Conservation (phyloP, 1,284 basidiomycete species). For the Cutaneotrichosporon spelunceum region DNA sequence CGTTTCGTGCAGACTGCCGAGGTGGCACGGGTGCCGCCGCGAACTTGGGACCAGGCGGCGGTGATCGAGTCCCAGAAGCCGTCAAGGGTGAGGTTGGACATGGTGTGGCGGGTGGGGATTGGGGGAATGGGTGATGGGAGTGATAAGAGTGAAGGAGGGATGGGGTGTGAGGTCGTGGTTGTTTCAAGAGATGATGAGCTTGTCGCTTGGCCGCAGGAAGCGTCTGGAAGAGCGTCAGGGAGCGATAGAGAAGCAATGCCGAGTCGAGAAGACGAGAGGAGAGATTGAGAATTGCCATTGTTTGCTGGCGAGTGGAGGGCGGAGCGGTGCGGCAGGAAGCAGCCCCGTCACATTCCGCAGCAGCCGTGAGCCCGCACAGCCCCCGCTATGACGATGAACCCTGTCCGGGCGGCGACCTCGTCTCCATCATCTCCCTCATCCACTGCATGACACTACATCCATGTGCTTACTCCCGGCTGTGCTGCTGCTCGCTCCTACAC, state of each 20-base stretch:
- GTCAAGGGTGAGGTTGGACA: background rate
- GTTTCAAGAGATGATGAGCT: no score
- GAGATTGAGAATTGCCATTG: background rate
- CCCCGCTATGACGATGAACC: background rate
- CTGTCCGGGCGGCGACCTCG: background rate
- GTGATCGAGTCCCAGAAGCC: background rate
- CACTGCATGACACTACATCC: background rate
- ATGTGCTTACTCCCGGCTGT: no score
- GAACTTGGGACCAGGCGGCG: background rate
- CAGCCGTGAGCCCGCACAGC: background rate
- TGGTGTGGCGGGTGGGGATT: conserved; percentile 3
- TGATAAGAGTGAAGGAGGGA: conserved; percentile 3
- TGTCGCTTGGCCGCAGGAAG: no score
- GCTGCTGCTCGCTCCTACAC: no score
- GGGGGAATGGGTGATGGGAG: no score
- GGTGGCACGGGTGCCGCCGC: background rate
- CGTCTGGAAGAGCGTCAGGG: no score
- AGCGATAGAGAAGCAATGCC: no score
- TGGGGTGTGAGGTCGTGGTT: conserved; percentile 15
- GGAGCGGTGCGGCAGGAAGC: background rate
- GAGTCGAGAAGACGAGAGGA: no score
- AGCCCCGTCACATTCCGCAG: background rate
- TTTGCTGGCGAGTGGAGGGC: background rate
- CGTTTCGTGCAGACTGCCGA: background rate
- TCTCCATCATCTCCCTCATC: background rate